Base-by-base conservation (phyloP, 768 basidiomycete species). In the Suillus discolor region DNA sequence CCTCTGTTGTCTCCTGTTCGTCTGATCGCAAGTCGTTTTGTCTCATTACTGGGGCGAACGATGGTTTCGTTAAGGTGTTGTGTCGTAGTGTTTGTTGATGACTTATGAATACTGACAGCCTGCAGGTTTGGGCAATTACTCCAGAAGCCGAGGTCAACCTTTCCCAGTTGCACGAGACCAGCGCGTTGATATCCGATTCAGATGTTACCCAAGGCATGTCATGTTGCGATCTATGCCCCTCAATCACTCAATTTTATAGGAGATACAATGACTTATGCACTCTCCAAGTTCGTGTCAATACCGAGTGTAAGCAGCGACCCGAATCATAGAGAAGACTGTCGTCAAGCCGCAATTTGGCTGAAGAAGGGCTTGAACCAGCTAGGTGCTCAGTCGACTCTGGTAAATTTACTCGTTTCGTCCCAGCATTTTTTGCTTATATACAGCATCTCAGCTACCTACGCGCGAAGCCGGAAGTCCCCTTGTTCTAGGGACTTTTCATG, bases 321-420 rank as follows among this genome's bases (percentile, higher is more conserved):
- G 1, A 73, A 78, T 1, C 87, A 92, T 73, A 83, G 87, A 63
- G 94, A 94, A 75, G 91, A 96, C 73, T 99, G 97, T 74, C 85
- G 95, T 62, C 97, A 99, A 73, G 93, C 94, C 1, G 96, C 95
- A 6, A 90, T 96, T 53, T 96, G 95, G 89, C 78, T 99, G 64
- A 91, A 91, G 72, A 95, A 94, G 70, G 93, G 93, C 71, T 79
- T 99, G 18, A 84, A 83, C 2, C 93, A 97, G 75, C 84, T 99
- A 23, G 97, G 97, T 18, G 96, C 96, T 3, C 85, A 90, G 44
- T 86, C 95, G 0, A 80, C 83, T 11, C 79, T 99, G 54, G 92
- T 94, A 62, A 73, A 86, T 68, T 6, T 31, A 39, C 61, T 6
- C 41, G 57, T 44, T 55, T n/a, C 59, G 57, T 8, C 34, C 3